Conservation (phyloP, 1,284 basidiomycete genomes). For the Pterulicium gracile region DNA sequence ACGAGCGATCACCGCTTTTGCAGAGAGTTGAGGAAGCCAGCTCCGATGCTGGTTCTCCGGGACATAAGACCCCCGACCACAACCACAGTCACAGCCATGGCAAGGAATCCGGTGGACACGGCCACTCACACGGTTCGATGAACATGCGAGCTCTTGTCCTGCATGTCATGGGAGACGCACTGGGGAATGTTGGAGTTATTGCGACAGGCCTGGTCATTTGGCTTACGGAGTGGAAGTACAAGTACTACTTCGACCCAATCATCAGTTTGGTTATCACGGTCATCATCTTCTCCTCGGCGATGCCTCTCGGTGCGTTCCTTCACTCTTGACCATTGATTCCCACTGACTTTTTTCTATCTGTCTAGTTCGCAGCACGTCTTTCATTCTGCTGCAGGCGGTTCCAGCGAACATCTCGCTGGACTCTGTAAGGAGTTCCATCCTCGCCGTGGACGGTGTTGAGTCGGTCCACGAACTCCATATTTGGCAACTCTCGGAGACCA, state of each 20-base stretch:
- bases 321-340: slow-evolving; percentile 6
- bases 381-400: slow-evolving; percentile 93
- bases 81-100: slow-evolving; percentile 18
- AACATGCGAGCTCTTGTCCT: slow-evolving; percentile 95
- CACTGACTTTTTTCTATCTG: slow-evolving; percentile 8
- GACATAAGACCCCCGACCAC: slow-evolving; percentile 5
- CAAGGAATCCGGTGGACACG: slow-evolving; percentile 22
- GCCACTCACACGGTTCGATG: slow-evolving; percentile 77
- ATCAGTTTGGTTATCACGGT: slow-evolving; percentile 93
- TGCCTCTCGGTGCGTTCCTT: slow-evolving; percentile 71
- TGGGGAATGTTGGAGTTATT: slow-evolving; percentile 98
- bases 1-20: neutral
- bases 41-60: neutral
- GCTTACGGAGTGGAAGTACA: slow-evolving; percentile 69
- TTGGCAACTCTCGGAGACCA: slow-evolving; percentile 87
- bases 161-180: slow-evolving; percentile 94
- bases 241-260: slow-evolving; percentile 88
- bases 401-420: slow-evolving; percentile 86
- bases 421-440: slow-evolving; percentile 72
- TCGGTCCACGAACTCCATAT: slow-evolving; percentile 94
- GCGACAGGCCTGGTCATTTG: slow-evolving; percentile 89
- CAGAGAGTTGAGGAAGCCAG: slow-evolving; percentile 21
- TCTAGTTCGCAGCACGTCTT: slow-evolving; percentile 84
- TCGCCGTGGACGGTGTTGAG: slow-evolving; percentile 77
- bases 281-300: slow-evolving; percentile 94